Evolutionary conservation across 148 eudicot species (phyloP), one percentile per base, ranked within the genome.

Genomic region (Rhododendron mucronatum): DNA sequence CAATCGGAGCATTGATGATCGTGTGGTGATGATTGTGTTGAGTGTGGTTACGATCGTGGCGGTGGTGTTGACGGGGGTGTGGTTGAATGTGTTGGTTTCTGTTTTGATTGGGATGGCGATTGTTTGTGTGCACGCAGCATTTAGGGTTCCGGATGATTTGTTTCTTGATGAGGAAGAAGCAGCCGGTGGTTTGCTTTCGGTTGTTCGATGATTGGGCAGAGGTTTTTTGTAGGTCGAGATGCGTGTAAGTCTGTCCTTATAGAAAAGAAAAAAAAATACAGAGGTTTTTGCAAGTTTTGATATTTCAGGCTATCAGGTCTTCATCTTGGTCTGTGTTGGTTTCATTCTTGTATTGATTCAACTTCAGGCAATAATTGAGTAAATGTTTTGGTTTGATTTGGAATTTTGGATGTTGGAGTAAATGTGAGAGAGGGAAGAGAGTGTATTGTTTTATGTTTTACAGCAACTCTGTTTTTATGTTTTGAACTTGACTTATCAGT

Each of bases 131-230:
- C 95, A 93, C 45, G 91, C 91, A 2, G 89, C 83, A n/a, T 89
- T 89, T 84, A 87, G 93, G 21, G 80, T 84, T 16, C 48, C 86
- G 77, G 95, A 91, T 76, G 92, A 93, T 73, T 71, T 88, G 91
- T 93, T 90, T 37, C 73, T 91, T 21, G 89, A 88, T 14, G 92
- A 90, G 53, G 91, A 90, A 0, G 92, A 89, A 35, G 84, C 83
- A 35, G 87, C 59, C 50, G 81, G 61, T 20, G 91, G 93, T 7
- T 76, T 90, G 61, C 63, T 88, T 77, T 89, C 92, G 5, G 87
- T 86, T 35, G 50, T 82, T 61, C 71, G 41, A 30, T 83, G 55
- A 67, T 83, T 41, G 0, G 28, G 13, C 21, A 0, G 35, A 39
- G 20, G 5, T 59, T 71, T 63, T 82, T 16, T 47, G 30, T 15